phyloP scores from a whole-genome alignment of 2,329 filamentous ascomycete genomes.

The Alternaria panax region DNA sequence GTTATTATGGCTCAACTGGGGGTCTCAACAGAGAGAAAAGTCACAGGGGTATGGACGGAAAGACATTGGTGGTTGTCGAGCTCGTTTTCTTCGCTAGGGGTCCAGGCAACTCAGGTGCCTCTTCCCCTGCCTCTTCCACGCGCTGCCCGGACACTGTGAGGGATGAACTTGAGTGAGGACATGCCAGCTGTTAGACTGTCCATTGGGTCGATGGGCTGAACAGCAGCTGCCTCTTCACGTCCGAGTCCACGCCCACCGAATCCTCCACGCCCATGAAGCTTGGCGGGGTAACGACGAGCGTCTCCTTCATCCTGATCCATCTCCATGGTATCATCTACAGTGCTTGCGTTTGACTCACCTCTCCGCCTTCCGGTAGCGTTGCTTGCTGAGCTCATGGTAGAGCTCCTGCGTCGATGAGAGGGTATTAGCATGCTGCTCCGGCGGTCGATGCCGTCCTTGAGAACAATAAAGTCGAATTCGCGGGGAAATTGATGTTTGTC shows the following conservation, averaged over 20 bases:
- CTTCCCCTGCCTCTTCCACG: constrained; percentile 29
- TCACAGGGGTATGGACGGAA: not conserved
- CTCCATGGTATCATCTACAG: constrained; percentile 34
- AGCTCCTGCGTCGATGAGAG: constrained; percentile 45
- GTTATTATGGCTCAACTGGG: not conserved
- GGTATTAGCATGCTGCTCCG: constrained; percentile 75
- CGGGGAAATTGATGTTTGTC: constrained; percentile 93
- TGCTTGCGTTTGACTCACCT: constrained; percentile 31
- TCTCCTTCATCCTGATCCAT: constrained; percentile 23
- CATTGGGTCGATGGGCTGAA: constrained; percentile 61
- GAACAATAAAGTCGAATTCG: constrained; percentile 63
- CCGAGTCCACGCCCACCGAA: constrained; percentile 33
- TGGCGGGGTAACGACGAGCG: constrained; percentile 27
- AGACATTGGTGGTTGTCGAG: not conserved
- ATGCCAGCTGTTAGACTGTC: constrained; percentile 71
- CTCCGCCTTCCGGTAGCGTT: constrained; percentile 17
- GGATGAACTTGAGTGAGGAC: constrained; percentile 75
- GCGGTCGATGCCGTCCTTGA: constrained; percentile 88
- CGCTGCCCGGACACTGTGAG: constrained; percentile 50
- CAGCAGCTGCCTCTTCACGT: constrained; percentile 3
- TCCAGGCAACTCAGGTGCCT: not conserved
- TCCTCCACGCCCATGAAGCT: constrained; percentile 41
- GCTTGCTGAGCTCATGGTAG: constrained; percentile 28
- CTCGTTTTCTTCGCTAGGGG: not conserved
- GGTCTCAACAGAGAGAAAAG: not conserved